A percentile compares a stretch with the other conserved stretches of the same genome.
Evolutionary conservation across 441 rosid species (phyloP).

Genomic region (Eruca vesicaria): DNA sequence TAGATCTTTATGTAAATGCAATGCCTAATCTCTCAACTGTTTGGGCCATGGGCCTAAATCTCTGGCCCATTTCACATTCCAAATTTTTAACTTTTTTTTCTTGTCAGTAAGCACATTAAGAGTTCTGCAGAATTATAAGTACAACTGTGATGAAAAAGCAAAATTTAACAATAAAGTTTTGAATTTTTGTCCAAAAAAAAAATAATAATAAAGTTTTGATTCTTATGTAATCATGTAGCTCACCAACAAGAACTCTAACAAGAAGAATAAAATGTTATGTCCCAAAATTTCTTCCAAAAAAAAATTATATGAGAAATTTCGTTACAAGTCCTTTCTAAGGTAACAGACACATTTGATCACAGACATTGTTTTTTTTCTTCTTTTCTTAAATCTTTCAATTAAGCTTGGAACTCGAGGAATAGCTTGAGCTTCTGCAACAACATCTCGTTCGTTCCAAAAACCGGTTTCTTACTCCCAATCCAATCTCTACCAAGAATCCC

Average conservation of each 20-base stretch:
- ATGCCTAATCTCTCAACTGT: slow-evolving; percentile 1
- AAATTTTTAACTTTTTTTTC: background rate
- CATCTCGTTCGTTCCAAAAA: slow-evolving; percentile 62
- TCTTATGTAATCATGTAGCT: background rate
- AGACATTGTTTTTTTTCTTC: background rate
- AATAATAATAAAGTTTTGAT: background rate
- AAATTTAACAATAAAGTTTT: background rate
- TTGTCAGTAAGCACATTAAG: background rate
- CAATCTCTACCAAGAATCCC: slow-evolving; percentile 83
- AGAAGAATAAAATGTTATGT: background rate
- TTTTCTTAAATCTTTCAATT: background rate
- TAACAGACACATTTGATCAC: background rate
- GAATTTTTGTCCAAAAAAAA: no score
- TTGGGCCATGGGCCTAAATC: slow-evolving; percentile 14
- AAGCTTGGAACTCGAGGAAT: slow-evolving; percentile 76
- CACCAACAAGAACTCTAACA: background rate
- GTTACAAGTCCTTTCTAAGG: slow-evolving; percentile 2
- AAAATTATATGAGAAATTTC: slow-evolving; percentile 15
- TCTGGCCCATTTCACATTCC: slow-evolving; percentile 22
- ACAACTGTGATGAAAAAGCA: background rate
- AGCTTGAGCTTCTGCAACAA: slow-evolving; percentile 63
- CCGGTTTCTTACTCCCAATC: slow-evolving; percentile 51
- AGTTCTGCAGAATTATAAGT: background rate
- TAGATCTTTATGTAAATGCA: slow-evolving; percentile 27
- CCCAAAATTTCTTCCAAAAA: slow-evolving; percentile 25